Conservation (phyloP, 2,329 filamentous ascomycete genomes). For the Arthrobotrys megalospora region DNA sequence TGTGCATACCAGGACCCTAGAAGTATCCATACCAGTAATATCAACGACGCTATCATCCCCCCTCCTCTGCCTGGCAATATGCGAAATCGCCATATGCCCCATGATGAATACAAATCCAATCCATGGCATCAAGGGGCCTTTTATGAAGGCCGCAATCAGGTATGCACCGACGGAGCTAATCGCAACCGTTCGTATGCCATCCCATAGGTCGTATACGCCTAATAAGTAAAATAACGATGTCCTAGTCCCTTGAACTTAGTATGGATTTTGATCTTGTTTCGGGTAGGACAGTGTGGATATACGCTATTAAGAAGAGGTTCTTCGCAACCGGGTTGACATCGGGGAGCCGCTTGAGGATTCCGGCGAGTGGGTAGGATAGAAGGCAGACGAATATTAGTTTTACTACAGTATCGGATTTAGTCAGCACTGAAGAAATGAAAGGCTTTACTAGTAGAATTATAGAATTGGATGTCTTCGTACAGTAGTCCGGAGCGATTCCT, state of each 20-base stretch:
- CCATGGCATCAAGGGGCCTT: slow-evolving; percentile 98
- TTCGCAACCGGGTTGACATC: slow-evolving; percentile 87
- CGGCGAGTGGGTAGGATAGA: slow-evolving; percentile 91
- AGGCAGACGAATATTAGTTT: slow-evolving; percentile 94
- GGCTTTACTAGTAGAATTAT: not conserved
- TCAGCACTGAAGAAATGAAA: not conserved
- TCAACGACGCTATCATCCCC: slow-evolving; percentile 80
- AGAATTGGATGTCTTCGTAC: slow-evolving; percentile 21
- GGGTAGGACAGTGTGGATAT: slow-evolving; percentile 63
- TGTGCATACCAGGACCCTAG: slow-evolving; percentile 31
- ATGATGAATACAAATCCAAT: slow-evolving; percentile 93
- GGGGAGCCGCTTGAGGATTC: slow-evolving; percentile 87
- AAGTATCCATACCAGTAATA: slow-evolving; percentile 77
- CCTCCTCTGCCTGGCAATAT: slow-evolving; percentile 83
- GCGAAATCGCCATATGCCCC: slow-evolving; percentile 93
- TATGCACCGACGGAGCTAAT: slow-evolving; percentile 87
- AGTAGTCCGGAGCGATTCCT: slow-evolving; percentile 48
- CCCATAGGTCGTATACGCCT: slow-evolving; percentile 93
- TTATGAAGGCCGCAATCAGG: slow-evolving; percentile 83
- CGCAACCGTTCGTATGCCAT: slow-evolving; percentile 82
- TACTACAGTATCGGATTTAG: slow-evolving; percentile 72
- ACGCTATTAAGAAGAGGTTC: slow-evolving; percentile 88
- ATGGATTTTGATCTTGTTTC: not conserved
- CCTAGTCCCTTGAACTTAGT: slow-evolving; percentile 67
- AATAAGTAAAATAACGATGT: slow-evolving; percentile 91